Evolutionary conservation across 2,329 filamentous ascomycete species (phyloP).

Genomic region (Pseudogymnoascus destructans): DNA sequence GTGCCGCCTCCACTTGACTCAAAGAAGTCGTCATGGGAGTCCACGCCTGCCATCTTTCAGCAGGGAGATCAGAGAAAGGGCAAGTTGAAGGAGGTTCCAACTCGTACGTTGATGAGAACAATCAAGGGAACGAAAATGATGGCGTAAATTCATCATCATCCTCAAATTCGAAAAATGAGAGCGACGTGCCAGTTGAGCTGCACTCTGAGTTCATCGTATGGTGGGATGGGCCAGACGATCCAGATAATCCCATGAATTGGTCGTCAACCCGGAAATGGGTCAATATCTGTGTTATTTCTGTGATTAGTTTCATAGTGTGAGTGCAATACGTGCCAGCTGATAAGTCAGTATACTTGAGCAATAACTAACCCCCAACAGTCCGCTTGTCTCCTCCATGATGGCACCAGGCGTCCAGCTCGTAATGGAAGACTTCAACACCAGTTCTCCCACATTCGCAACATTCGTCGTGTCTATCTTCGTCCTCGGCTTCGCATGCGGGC

Average conservation of each 20-base stretch:
- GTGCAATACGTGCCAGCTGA: background rate
- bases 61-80: background rate
- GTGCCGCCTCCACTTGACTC: background rate
- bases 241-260: slow-evolving; percentile 22
- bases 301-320: slow-evolving; percentile 21
- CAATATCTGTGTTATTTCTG: slow-evolving; percentile 17
- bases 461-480: slow-evolving; percentile 48
- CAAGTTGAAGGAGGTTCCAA: too few species aligned
- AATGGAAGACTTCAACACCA: slow-evolving; percentile 32
- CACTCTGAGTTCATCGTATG: slow-evolving; percentile 16
- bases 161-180: slow-evolving; percentile 17
- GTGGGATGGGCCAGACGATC: slow-evolving; percentile 19
- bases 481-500: slow-evolving; percentile 48
- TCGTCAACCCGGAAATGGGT: slow-evolving; percentile 15
- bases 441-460: slow-evolving; percentile 22
- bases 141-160: background rate
- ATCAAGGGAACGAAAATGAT: background rate
- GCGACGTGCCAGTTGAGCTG: slow-evolving; percentile 16
- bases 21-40: background rate
- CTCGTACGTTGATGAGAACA: background rate
- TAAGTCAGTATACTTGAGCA: background rate
- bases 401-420: slow-evolving; percentile 35
- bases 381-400: slow-evolving; percentile 36
- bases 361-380: slow-evolving; percentile 17
- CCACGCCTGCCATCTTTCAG: background rate